These are phyloP conservation scores for Aspergillus egyptiacus DNA, from an alignment of 495 filamentous ascomycete genomes.

Conservation along the genomic window DNA sequence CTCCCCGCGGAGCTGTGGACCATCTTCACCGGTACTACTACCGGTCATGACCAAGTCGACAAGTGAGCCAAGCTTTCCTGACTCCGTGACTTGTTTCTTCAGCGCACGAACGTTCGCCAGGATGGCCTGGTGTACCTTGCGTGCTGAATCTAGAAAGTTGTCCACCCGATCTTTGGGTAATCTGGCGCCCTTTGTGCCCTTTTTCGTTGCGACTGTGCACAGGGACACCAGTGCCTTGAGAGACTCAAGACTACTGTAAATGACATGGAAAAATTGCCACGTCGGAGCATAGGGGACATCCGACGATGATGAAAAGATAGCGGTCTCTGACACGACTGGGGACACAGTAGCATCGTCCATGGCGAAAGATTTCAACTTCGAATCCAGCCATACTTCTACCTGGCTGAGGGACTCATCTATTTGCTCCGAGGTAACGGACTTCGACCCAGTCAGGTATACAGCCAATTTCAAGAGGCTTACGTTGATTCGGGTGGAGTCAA, in stretches of 20 bases:
- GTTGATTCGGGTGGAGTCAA: constrained; percentile 29
- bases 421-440: constrained; percentile 27
- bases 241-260: constrained; percentile 34
- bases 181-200: constrained; percentile 29
- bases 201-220: constrained; percentile 26
- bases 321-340: constrained; percentile 21
- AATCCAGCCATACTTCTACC: constrained; percentile 33
- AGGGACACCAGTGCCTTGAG: constrained; percentile 35
- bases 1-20: constrained; percentile 26
- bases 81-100: constrained; percentile 32
- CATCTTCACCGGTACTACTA: constrained; percentile 19
- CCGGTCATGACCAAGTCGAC: constrained; percentile 32
- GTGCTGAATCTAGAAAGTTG: constrained; percentile 19
- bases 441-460: constrained; percentile 35
- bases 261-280: constrained; percentile 38
- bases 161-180: constrained; percentile 33
- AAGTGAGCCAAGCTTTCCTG: constrained; percentile 34
- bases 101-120: constrained; percentile 32
- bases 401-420: constrained; percentile 26
- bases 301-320: constrained; percentile 20
- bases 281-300: constrained; percentile 30
- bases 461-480: constrained; percentile 29
- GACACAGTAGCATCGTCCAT: constrained; percentile 19
- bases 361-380: constrained; percentile 24
- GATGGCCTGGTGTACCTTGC: constrained; percentile 30